Evolutionary conservation across 2,329 filamentous ascomycete genomes (phyloP).

Genomic region (Pseudocercospora fuligena): DNA sequence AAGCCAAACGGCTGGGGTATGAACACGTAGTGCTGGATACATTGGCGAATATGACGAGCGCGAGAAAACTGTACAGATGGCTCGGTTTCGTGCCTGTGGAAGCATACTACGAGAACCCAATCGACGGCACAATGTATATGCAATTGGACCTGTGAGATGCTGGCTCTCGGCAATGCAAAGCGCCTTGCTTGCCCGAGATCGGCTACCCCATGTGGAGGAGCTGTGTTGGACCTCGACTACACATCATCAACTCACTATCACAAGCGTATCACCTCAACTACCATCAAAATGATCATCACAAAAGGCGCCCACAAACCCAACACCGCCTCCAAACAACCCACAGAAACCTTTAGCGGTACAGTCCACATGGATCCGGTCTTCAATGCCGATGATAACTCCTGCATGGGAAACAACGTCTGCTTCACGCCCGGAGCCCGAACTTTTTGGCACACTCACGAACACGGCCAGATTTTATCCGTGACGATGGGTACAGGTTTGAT

Average conservation of each 20-base stretch:
- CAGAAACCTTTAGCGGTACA: conserved; percentile 37
- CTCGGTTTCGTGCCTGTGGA: conserved; percentile 59
- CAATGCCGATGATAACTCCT: conserved; percentile 38
- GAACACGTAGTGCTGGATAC: conserved; percentile 61
- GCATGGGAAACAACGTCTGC: conserved; percentile 45
- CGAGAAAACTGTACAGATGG: conserved; percentile 55
- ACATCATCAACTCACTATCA: no score
- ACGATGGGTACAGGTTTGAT: conserved; percentile 49
- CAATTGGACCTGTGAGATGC: conserved; percentile 15
- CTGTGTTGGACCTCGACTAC: not conserved
- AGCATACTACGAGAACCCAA: conserved; percentile 61
- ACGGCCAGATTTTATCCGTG: conserved; percentile 51
- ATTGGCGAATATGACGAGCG: conserved; percentile 57
- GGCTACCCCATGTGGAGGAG: conserved; percentile 14
- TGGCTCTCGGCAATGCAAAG: not conserved
- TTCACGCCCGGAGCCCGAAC: conserved; percentile 52
- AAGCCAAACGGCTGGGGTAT: conserved; percentile 57
- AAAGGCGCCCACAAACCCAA: conserved; percentile 35
- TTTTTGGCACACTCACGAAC: conserved; percentile 53
- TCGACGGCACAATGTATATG: conserved; percentile 60
- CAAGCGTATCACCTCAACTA: no score
- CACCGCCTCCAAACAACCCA: conserved; percentile 34
- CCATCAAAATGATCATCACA: conserved; percentile 34
- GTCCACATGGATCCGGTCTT: conserved; percentile 40
- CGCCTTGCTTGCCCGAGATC: conserved; percentile 8